Conservation (phyloP, 1,284 basidiomycete genomes). For the Puccinia horiana region DNA sequence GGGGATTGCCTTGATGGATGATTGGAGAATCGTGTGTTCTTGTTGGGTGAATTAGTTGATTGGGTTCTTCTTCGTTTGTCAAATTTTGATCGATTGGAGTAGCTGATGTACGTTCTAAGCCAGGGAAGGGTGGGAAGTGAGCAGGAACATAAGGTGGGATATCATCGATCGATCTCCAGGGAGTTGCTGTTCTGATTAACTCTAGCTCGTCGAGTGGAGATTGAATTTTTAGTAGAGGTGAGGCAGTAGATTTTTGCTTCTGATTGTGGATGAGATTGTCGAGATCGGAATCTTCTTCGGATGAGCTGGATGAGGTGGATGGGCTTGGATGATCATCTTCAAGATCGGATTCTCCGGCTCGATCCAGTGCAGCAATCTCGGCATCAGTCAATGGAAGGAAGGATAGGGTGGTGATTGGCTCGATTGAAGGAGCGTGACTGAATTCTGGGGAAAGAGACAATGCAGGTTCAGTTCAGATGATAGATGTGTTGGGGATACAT, state of each 20-base stretch:
- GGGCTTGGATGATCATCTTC: constrained; percentile 29
- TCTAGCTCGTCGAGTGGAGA: neutral
- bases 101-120: constrained; percentile 8
- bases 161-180: constrained; percentile 32
- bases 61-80: neutral
- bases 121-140: constrained; percentile 41
- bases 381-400: constrained; percentile 26
- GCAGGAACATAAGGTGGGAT: constrained; percentile 18
- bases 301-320: constrained; percentile 21
- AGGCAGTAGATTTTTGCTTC: neutral
- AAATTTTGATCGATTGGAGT: neutral
- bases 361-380: constrained; percentile 28
- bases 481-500: neutral
- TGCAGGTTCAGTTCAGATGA: no score
- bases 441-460: neutral
- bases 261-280: neutral
- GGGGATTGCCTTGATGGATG: neutral
- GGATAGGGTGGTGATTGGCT: constrained; percentile 22
- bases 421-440: neutral
- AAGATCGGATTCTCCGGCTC: constrained; percentile 5
- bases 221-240: neutral
- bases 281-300: constrained; percentile 14
- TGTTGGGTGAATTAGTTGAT: neutral
- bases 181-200: neutral
- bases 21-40: neutral